These are phyloP conservation scores for Chionographis japonica DNA, from an alignment of 106 monocot genomes.

Conservation along the genomic window DNA sequence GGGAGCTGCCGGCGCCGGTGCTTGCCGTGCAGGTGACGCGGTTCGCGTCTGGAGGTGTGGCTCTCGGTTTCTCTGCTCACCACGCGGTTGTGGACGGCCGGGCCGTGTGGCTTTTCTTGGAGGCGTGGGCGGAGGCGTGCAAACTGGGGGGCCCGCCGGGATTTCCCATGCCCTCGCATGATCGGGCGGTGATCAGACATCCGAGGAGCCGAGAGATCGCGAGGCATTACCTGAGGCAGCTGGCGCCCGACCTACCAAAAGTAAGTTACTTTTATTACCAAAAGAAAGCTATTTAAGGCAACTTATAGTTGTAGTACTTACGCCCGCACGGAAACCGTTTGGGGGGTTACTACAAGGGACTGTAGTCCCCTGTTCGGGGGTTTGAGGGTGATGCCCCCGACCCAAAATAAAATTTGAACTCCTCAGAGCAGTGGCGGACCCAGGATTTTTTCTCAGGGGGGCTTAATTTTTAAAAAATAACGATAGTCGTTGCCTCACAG, in stretches of 20 bases:
- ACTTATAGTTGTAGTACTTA: too few relatives aligned
- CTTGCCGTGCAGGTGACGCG: slow-evolving; percentile 7
- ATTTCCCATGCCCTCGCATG: not conserved
- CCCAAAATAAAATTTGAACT: too few relatives aligned
- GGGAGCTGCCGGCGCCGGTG: slow-evolving; percentile 19
- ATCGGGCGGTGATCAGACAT: slow-evolving; percentile 23
- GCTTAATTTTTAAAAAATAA: too few relatives aligned
- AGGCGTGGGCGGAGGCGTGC: slow-evolving; percentile 28
- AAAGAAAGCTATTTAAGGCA: too few relatives aligned
- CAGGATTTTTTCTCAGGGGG: too few relatives aligned
- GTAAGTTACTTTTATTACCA: not conserved
- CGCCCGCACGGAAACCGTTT: too few relatives aligned
- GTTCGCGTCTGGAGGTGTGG: slow-evolving; percentile 25
- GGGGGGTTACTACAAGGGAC: too few relatives aligned
- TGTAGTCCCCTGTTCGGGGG: too few relatives aligned
- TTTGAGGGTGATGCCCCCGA: too few relatives aligned
- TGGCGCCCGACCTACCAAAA: slow-evolving; percentile 14
- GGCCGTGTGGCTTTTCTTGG: slow-evolving; percentile 28
- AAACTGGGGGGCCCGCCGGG: not conserved
- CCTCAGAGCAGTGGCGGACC: too few relatives aligned
- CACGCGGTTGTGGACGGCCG: slow-evolving; percentile 35
- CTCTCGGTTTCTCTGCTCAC: slow-evolving; percentile 27
- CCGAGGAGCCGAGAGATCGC: slow-evolving; percentile 17
- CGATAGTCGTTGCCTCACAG: too few relatives aligned
- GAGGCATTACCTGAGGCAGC: not conserved